Percentiles rank a stretch among this genome's conserved stretches.
These are phyloP conservation scores for Cladophialophora yegresii DNA, from an alignment of 2,329 filamentous ascomycete genomes.

Conservation along the genomic window DNA sequence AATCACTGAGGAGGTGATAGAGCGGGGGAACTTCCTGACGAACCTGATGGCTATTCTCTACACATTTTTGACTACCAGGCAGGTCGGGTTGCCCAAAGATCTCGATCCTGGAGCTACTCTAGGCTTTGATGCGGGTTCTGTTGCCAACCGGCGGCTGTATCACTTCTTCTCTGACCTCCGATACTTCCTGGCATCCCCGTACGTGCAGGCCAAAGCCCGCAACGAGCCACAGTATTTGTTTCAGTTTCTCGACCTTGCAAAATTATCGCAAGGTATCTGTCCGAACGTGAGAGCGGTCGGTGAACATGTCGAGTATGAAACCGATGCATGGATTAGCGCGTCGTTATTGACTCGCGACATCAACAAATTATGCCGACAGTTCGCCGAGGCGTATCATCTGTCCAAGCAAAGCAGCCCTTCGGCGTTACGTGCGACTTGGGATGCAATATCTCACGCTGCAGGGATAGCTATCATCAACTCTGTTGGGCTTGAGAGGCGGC, in stretches of 20 bases:
- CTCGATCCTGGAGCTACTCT: conserved; percentile 83
- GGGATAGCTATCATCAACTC: conserved; percentile 87
- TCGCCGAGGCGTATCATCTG: conserved; percentile 74
- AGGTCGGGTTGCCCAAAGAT: conserved; percentile 91
- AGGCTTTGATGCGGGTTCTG: conserved; percentile 89
- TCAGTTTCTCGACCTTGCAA: conserved; percentile 93
- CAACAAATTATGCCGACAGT: conserved; percentile 84
- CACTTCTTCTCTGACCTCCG: conserved; percentile 96
- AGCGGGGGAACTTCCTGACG: conserved; percentile 92
- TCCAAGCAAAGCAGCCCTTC: conserved; percentile 20
- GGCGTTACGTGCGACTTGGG: conserved; percentile 48
- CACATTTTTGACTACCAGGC: conserved; percentile 91
- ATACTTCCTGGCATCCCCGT: conserved; percentile 83
- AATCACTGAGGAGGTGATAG: conserved; percentile 92
- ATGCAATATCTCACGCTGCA: conserved; percentile 67
- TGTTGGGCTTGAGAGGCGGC: conserved; percentile 79
- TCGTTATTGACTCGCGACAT: conserved; percentile 93
- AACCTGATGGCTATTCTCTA: conserved; percentile 95
- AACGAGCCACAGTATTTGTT: conserved; percentile 82
- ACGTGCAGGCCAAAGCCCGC: conserved; percentile 82
- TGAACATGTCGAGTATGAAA: conserved; percentile 97
- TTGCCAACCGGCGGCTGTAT: conserved; percentile 93
- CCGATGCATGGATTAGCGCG: conserved; percentile 95
- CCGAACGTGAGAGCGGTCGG: conserved; percentile 89
- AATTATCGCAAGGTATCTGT: conserved; percentile 94